Evolutionary conservation across 192 early-diverging fungal species (phyloP), one percentile per base, ranked within the genome.

Genomic region (Linnemannia exigua): DNA sequence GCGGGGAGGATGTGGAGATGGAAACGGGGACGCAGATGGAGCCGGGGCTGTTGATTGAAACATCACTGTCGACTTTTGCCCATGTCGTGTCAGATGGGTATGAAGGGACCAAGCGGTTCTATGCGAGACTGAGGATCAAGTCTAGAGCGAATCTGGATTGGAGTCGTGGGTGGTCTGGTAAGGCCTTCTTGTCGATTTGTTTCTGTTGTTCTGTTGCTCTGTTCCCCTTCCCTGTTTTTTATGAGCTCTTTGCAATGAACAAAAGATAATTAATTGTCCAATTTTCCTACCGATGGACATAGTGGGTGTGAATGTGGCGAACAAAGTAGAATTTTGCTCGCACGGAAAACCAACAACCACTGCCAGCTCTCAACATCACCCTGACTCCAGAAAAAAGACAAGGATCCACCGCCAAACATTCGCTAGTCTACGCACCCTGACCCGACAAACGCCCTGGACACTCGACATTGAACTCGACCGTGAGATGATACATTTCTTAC

Each of bases 131-230:
- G 48, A 74, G 22, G 22, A 69, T 80, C 61, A 20, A 31, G 7
- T 80, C 79, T 1, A 31, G 16, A n/a, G 37, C 72, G 37, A 68
- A 76, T 25, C 63, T 76, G 36, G 80, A 81, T 35, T 81, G 80
- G 80, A 66, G 41, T 54, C 44, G 38, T 20, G 80, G 80, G 25
- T 81, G 80, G 80, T 81, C 80, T 33, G 80, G 80, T 81, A 66
- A 54, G 51, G 52, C 16, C 28, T 3, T n/a, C n/a, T n/a, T n/a
- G n/a, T n/a, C n/a, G n/a, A n/a, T n/a, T n/a, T n/a, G n/a, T n/a
- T n/a, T n/a, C n/a, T n/a, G n/a, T n/a, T n/a, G 14, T 38, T 14
- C 38, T 44, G 11, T 41, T 16, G 25, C 28, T 11, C n/a, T n/a
- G n/a, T 58, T 58, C 8, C 22, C 52, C 52, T 7, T n/a, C n/a